These are phyloP conservation scores for Flammula alnicola DNA, from an alignment of 1,284 basidiomycete species.

Conservation along the genomic window DNA sequence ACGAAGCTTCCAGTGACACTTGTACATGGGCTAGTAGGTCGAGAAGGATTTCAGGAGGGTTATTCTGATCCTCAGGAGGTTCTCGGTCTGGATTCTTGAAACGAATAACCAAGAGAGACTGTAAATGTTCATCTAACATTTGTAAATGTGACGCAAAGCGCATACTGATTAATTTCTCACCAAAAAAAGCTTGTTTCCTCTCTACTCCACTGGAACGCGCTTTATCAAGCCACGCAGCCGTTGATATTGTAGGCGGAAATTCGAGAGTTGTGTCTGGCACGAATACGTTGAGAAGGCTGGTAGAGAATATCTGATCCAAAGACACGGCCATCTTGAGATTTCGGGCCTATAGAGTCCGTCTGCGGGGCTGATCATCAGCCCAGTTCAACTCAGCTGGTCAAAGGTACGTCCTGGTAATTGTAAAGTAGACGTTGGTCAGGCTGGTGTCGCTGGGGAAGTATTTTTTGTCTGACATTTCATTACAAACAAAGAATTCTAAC, in stretches of 20 bases:
- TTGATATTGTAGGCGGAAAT: conserved; percentile 52
- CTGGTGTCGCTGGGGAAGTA: too few relatives aligned
- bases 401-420: too few relatives aligned
- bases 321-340: too few relatives aligned
- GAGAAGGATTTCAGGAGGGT: conserved; percentile 61
- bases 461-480: too few relatives aligned
- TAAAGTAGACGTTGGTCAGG: too few relatives aligned
- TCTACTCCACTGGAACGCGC: conserved; percentile 43
- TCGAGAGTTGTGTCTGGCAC: conserved; percentile 69
- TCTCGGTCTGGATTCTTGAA: conserved; percentile 48
- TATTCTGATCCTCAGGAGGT: conserved; percentile 35
- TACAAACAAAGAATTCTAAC: too few relatives aligned
- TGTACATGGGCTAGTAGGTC: conserved; percentile 74
- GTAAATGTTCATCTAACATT: conserved; percentile 65
- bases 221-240: conserved; percentile 61
- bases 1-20: conserved; percentile 79
- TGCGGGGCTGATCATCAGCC: too few relatives aligned
- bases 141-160: conserved; percentile 27
- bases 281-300: conserved; percentile 63
- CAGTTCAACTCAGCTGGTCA: too few relatives aligned
- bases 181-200: conserved; percentile 74
- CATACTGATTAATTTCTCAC: conserved; percentile 45
- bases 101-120: conserved; percentile 62
- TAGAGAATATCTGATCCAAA: conserved; percentile 69
- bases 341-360: too few relatives aligned